phyloP scores from a whole-genome alignment of 768 basidiomycete species.

The Phanerochaete carnosa region DNA sequence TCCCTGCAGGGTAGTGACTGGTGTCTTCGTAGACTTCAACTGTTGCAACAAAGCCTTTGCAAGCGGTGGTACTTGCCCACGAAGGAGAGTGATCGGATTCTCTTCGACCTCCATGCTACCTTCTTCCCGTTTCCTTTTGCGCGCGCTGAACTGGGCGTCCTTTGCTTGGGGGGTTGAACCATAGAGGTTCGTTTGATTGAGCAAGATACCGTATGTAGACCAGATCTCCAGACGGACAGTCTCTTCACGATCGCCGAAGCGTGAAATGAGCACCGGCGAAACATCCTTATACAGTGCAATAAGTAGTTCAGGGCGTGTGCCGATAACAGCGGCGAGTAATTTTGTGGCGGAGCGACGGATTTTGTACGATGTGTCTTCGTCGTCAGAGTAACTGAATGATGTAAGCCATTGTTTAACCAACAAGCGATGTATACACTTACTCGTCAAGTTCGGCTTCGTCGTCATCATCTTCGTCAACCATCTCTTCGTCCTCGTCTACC shows the following conservation, averaged over 20 bases:
- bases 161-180: conserved; percentile 58
- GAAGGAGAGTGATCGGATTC: conserved; percentile 68
- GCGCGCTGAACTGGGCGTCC: conserved; percentile 43
- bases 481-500: conserved; percentile 62
- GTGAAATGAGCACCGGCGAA: conserved; percentile 84
- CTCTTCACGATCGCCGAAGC: conserved; percentile 93
- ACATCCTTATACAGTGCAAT: conserved; percentile 76
- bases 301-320: conserved; percentile 87
- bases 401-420: conserved; percentile 5
- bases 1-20: conserved; percentile 75
- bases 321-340: conserved; percentile 78
- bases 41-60: conserved; percentile 84
- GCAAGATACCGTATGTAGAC: conserved; percentile 76
- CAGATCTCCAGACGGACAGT: conserved; percentile 92
- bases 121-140: conserved; percentile 77
- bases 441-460: conserved; percentile 79
- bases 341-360: conserved; percentile 93
- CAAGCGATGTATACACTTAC: conserved; percentile 32
- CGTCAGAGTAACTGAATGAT: conserved; percentile 80
- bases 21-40: conserved; percentile 76
- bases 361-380: conserved; percentile 98
- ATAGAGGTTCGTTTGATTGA: conserved; percentile 83
- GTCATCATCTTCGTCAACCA: conserved; percentile 67
- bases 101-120: conserved; percentile 68
- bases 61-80: conserved; percentile 70